These are phyloP conservation scores for Artemisia annua DNA, from an alignment of 129 eudicot genomes.

Conservation along the genomic window DNA sequence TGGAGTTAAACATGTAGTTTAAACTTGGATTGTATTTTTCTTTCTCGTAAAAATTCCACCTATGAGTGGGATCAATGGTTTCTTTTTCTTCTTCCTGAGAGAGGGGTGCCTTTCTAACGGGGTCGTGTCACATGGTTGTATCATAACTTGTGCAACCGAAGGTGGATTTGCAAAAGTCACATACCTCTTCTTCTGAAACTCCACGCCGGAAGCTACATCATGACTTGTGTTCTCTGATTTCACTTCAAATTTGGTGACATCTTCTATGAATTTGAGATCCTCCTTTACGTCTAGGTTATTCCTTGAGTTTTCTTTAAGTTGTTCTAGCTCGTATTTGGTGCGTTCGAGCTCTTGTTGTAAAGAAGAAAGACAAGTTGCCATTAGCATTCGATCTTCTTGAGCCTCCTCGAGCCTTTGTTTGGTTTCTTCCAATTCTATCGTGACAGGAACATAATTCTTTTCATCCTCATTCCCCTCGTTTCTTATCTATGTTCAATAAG, in stretches of 20 bases:
- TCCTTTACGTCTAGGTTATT: conserved; percentile 40
- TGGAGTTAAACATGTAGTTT: background rate
- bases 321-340: conserved; percentile 65
- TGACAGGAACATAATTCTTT: background rate
- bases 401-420: conserved; percentile 74
- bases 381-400: conserved; percentile 59
- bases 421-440: conserved; percentile 66
- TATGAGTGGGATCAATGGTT: conserved; percentile 59
- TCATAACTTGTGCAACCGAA: conserved; percentile 40
- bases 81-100: conserved; percentile 71
- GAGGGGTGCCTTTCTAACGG: conserved; percentile 68
- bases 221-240: conserved; percentile 21
- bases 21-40: conserved; percentile 43
- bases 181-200: conserved; percentile 64
- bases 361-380: conserved; percentile 74
- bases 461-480: conserved; percentile 29
- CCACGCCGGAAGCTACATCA: conserved; percentile 18
- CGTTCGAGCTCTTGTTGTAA: conserved; percentile 74
- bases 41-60: conserved; percentile 68
- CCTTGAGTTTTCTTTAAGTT: conserved; percentile 46
- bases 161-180: conserved; percentile 69
- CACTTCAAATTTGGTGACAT: conserved; percentile 32
- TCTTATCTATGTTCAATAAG: conserved; percentile 30
- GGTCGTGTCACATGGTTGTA: conserved; percentile 32
- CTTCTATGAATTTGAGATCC: conserved; percentile 60